These are phyloP conservation scores for Cryptococcus sp. DNA, from an alignment of 1,284 basidiomycete species.

Conservation along the genomic window DNA sequence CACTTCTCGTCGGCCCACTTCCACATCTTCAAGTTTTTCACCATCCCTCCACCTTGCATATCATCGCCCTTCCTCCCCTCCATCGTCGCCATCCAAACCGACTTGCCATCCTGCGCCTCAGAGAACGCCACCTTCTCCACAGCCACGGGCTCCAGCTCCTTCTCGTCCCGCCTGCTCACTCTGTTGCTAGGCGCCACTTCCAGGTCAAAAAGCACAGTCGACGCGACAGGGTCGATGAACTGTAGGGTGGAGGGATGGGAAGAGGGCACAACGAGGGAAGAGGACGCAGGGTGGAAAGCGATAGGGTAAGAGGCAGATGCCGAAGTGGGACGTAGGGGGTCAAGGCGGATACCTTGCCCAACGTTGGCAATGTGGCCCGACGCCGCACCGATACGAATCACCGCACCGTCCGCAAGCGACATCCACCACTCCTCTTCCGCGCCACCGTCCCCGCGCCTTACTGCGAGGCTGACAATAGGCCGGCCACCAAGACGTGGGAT, in stretches of 20 bases:
- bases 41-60: conserved; percentile 54
- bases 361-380: conserved; percentile 73
- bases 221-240: conserved; percentile 73
- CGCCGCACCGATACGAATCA: conserved; percentile 71
- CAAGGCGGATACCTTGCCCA: conserved; percentile 42
- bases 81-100: conserved; percentile 91
- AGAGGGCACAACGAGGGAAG: conserved; percentile 80
- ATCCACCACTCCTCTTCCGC: conserved; percentile 82
- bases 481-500: conserved; percentile 89
- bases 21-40: conserved; percentile 87
- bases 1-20: conserved; percentile 62
- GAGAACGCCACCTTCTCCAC: conserved; percentile 72
- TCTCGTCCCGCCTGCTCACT: conserved; percentile 78
- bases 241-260: conserved; percentile 94
- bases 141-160: conserved; percentile 68
- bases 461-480: conserved; percentile 61
- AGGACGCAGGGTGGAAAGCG: conserved; percentile 65
- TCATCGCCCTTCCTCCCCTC: conserved; percentile 71
- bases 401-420: conserved; percentile 76
- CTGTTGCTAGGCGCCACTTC: conserved; percentile 93
- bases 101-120: conserved; percentile 36
- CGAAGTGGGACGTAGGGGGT: conserved; percentile 36
- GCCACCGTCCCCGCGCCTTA: conserved; percentile 57
- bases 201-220: conserved; percentile 75
- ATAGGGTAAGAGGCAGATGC: conserved; percentile 48